Conservation (phyloP, 306 rosid genomes). For the Cucurbita maxima region DNA sequence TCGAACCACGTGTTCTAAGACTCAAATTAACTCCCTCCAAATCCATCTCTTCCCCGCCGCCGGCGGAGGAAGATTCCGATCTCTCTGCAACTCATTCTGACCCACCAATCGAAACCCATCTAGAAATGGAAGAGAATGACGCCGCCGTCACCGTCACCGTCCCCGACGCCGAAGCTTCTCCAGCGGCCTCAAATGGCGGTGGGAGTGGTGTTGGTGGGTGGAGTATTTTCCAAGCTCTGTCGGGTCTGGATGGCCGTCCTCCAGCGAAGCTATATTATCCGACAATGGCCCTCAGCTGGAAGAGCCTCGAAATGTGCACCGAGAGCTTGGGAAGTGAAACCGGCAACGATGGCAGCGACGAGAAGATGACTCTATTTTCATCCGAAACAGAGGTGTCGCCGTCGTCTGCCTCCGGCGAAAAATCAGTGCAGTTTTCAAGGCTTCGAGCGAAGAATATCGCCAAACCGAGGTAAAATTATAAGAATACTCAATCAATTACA, state of each 20-base stretch:
- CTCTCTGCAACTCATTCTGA: neutral
- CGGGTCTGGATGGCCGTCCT: slow-evolving; percentile 41
- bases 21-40: slow-evolving; percentile 4
- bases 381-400: neutral
- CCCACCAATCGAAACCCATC: neutral
- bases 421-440: neutral
- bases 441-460: neutral
- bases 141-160: neutral
- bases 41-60: neutral
- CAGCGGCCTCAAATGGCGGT: neutral
- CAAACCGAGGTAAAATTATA: neutral
- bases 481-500: neutral
- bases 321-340: slow-evolving; percentile 68
- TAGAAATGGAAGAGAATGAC: neutral
- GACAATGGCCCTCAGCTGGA: slow-evolving; percentile 23
- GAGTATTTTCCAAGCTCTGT: slow-evolving; percentile 6
- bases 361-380: slow-evolving; percentile 12
- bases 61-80: neutral
- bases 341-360: slow-evolving; percentile 35
- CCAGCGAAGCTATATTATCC: slow-evolving; percentile 20
- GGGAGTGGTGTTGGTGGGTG: neutral
- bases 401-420: neutral
- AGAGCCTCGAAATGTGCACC: slow-evolving; percentile 70
- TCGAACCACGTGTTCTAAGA: slow-evolving; percentile 3
- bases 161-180: neutral